Evolutionary conservation across 331 rosid species (phyloP), one percentile per base, ranked within the genome.

Genomic region (Malus hybrid): DNA sequence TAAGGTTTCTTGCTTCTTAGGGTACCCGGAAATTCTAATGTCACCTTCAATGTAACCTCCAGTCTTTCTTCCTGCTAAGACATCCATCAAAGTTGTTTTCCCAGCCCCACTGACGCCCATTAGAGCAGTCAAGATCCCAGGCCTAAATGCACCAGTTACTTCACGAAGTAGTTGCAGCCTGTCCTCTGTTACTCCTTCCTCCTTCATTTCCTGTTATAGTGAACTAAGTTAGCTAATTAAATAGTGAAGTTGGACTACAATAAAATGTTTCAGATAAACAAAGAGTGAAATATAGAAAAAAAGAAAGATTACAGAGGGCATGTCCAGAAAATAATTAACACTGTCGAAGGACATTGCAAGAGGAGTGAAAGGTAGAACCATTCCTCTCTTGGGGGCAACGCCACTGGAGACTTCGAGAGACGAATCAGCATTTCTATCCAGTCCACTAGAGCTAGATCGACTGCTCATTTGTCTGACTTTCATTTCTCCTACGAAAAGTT

Each of bases 101-200:
- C 99, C 99, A 13, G 99, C 99, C 16, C 99, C 99, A 50, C 99
- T 94, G 68, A 92, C 96, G 66, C 99, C 99, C 99, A 94, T 94
- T 9, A 94, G 84, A 29, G 99, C 99, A 42, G 99, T 94, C 72
- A 94, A 81, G 75, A 94, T 89, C 69, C 99, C 97, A 52, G 99
- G 99, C 88, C 96, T 86, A 74, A 94, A 92, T 56, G 99, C 89
- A 75, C 97, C 87, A 0, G 97, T 24, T 24, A 24, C 24, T 24
- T 24, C 24, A 24, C 24, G 24, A 24, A 24, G 24, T 24, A 24
- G 24, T 77, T 92, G 99, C 7, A 94, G 87, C 88, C 82, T 89
- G 71, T 89, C 85, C 72, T 92, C 95, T 70, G 88, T 24, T 15
- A 94, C 90, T 66, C 98, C 98, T 70, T 94, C 97, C 1, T 77